These are phyloP conservation scores for Microbotryum violaceum DNA, from an alignment of 1,284 basidiomycete genomes.

Conservation along the genomic window DNA sequence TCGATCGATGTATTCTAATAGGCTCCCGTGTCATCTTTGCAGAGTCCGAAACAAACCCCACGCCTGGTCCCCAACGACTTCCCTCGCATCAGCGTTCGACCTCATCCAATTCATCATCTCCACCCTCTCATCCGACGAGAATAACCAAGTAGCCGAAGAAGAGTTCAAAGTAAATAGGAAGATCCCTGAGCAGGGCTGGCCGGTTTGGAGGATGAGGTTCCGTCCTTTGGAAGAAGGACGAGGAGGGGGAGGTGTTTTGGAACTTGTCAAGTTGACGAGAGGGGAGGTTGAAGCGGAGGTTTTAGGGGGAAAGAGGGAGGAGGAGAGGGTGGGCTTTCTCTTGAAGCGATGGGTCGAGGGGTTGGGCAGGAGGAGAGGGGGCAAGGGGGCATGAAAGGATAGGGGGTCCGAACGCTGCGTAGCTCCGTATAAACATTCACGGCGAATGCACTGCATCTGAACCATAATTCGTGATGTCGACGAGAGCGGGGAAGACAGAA, in stretches of 20 bases:
- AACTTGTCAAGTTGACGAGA: constrained; percentile 41
- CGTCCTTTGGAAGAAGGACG: constrained; percentile 39
- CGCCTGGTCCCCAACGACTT: constrained; percentile 68
- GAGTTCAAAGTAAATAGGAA: constrained; percentile 3
- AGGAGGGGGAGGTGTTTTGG: constrained; percentile 42
- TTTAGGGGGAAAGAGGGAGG: constrained; percentile 55
- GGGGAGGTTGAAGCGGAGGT: constrained; percentile 52
- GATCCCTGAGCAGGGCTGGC: constrained; percentile 5
- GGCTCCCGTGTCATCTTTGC: neutral
- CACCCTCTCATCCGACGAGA: constrained; percentile 33
- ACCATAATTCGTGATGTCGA: too few species aligned
- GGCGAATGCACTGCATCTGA: too few species aligned
- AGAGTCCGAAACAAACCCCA: constrained; percentile 60
- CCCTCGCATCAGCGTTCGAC: constrained; percentile 62
- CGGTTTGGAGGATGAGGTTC: too few species aligned
- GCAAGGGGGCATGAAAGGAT: neutral
- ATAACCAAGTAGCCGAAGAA: constrained; percentile 8
- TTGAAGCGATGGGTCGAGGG: constrained; percentile 63
- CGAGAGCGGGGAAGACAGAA: too few species aligned
- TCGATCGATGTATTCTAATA: neutral
- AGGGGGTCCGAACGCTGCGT: too few species aligned
- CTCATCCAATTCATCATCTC: constrained; percentile 56
- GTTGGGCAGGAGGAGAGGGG: constrained; percentile 17
- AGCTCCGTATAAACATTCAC: too few species aligned
- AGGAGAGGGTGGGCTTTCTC: constrained; percentile 65